These are phyloP conservation scores for Claviceps cyperi DNA, from an alignment of 2,329 filamentous ascomycete species.

Conservation along the genomic window DNA sequence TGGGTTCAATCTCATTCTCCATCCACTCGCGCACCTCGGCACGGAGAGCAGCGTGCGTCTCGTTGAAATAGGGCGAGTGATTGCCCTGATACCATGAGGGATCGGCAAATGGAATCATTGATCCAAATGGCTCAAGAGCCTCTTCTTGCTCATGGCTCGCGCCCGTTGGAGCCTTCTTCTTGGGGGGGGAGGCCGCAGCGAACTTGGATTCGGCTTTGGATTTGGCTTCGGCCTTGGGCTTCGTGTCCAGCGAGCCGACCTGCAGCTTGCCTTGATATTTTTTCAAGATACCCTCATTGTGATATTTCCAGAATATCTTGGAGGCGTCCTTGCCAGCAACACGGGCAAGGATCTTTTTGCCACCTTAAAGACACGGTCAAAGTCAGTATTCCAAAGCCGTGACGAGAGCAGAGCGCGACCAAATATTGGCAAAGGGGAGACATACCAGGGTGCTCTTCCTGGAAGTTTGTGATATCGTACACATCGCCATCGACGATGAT, in stretches of 20 bases:
- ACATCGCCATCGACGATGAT: slow-evolving; percentile 91
- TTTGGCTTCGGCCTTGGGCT: slow-evolving; percentile 51
- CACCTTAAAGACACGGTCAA: slow-evolving; percentile 24
- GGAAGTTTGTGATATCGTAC: slow-evolving; percentile 83
- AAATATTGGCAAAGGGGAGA: not conserved
- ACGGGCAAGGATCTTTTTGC: slow-evolving; percentile 50
- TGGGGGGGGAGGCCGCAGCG: slow-evolving; percentile 15
- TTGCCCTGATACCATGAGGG: slow-evolving; percentile 92
- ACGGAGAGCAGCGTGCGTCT: slow-evolving; percentile 80
- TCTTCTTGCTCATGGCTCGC: slow-evolving; percentile 39
- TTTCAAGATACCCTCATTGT: slow-evolving; percentile 77
- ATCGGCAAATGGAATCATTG: slow-evolving; percentile 80
- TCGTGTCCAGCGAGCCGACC: slow-evolving; percentile 78
- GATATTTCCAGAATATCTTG: slow-evolving; percentile 59
- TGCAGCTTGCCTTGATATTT: slow-evolving; percentile 68
- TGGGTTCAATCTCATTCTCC: slow-evolving; percentile 73
- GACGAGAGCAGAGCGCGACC: not conserved
- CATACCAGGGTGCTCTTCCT: slow-evolving; percentile 70
- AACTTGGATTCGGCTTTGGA: slow-evolving; percentile 21
- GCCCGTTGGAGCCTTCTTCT: slow-evolving; percentile 17
- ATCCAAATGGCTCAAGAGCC: slow-evolving; percentile 70
- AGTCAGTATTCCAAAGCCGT: not conserved
- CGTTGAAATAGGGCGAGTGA: slow-evolving; percentile 92
- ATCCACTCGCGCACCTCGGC: slow-evolving; percentile 89
- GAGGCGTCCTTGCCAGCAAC: slow-evolving; percentile 53